These are phyloP conservation scores for Diaporthe aspalathi DNA, from an alignment of 2,329 filamentous ascomycete genomes.

Conservation along the genomic window DNA sequence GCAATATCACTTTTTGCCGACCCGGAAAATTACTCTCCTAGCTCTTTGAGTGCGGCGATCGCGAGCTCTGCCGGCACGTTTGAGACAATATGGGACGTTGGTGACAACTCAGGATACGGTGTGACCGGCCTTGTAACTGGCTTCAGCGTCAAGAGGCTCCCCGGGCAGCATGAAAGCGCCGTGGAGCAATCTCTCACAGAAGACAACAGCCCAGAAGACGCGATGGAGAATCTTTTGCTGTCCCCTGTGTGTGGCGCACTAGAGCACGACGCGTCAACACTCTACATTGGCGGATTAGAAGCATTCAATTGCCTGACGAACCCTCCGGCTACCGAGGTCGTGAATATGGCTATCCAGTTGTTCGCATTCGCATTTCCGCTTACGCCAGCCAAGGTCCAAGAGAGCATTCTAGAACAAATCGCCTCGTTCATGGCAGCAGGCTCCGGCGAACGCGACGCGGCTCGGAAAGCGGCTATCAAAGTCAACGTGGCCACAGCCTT, in stretches of 20 bases:
- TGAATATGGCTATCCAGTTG: slow-evolving; percentile 92
- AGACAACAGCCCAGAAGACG: slow-evolving; percentile 70
- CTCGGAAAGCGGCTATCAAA: slow-evolving; percentile 88
- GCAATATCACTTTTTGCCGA: slow-evolving; percentile 94
- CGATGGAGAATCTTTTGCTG: slow-evolving; percentile 70
- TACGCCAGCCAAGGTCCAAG: slow-evolving; percentile 90
- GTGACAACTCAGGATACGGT: slow-evolving; percentile 94
- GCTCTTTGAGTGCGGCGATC: slow-evolving; percentile 88
- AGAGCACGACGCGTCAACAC: slow-evolving; percentile 87
- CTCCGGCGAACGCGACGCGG: slow-evolving; percentile 84
- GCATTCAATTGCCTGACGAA: slow-evolving; percentile 68
- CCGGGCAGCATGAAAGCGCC: slow-evolving; percentile 72
- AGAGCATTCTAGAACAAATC: slow-evolving; percentile 94
- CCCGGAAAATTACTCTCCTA: slow-evolving; percentile 87
- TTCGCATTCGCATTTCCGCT: slow-evolving; percentile 93
- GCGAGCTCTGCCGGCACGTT: slow-evolving; percentile 90
- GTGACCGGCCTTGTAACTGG: slow-evolving; percentile 87
- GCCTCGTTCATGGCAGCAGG: slow-evolving; percentile 87
- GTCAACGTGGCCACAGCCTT: slow-evolving; percentile 90
- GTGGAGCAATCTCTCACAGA: slow-evolving; percentile 58
- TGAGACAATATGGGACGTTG: slow-evolving; percentile 94
- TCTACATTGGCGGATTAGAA: slow-evolving; percentile 73
- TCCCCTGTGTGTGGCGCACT: slow-evolving; percentile 84
- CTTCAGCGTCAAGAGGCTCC: slow-evolving; percentile 77
- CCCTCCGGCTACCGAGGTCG: slow-evolving; percentile 90